A percentile compares a stretch with the other conserved stretches of the same genome.
These are phyloP conservation scores for Phialophora macrospora DNA, from an alignment of 2,329 filamentous ascomycete genomes.

Conservation along the genomic window DNA sequence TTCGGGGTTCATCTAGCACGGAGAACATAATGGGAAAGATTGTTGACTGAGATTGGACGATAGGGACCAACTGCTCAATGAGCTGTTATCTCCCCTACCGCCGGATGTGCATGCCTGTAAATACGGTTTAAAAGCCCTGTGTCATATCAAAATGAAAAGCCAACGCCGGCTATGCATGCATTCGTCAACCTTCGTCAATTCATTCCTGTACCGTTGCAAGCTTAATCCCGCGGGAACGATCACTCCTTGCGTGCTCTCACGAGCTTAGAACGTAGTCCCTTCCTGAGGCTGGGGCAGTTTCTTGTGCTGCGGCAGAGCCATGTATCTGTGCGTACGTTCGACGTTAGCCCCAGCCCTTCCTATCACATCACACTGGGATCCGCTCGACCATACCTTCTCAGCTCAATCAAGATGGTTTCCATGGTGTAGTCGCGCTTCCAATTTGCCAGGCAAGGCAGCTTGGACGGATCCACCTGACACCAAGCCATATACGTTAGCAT, in stretches of 20 bases:
- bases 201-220: slow-evolving; percentile 23
- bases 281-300: slow-evolving; percentile 94
- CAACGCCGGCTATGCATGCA: slow-evolving; percentile 29
- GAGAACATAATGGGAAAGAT: not conserved
- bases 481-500: not conserved
- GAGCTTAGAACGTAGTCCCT: slow-evolving; percentile 64
- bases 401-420: slow-evolving; percentile 88
- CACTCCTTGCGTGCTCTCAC: slow-evolving; percentile 29
- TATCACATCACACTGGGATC: slow-evolving; percentile 21
- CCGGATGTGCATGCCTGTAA: not conserved
- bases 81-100: not conserved
- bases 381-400: slow-evolving; percentile 66
- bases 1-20: slow-evolving; percentile 10
- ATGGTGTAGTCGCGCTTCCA: slow-evolving; percentile 95
- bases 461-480: slow-evolving; percentile 74
- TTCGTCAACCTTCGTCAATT: slow-evolving; percentile 27
- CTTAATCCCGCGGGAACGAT: slow-evolving; percentile 18
- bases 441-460: slow-evolving; percentile 81
- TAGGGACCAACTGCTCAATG: not conserved
- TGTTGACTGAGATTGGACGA: not conserved
- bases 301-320: slow-evolving; percentile 90
- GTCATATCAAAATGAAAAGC: slow-evolving; percentile 5
- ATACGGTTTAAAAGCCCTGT: not conserved
- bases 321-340: slow-evolving; percentile 67
- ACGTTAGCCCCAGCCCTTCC: slow-evolving; percentile 16